Conservation (phyloP, 805 yeast genomes). For the Pichia sporocuriosa region DNA sequence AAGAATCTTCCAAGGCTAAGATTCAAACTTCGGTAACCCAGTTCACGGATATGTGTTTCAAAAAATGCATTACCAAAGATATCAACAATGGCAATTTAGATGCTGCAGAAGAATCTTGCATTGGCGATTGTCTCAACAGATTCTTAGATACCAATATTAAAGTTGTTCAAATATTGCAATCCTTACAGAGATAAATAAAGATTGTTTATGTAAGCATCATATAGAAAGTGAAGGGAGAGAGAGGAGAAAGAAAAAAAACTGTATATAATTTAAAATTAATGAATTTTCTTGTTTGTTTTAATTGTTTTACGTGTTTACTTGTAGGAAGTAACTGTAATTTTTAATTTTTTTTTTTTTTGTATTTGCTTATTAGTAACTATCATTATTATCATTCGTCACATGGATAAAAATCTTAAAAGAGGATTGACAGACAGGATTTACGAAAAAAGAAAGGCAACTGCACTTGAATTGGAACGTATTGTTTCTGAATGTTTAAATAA, state of each 20-base stretch:
- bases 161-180: conserved; percentile 51
- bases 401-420: conserved; percentile 47
- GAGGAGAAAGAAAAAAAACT: too few relatives aligned
- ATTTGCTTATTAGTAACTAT: background rate
- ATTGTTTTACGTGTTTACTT: background rate
- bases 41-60: conserved; percentile 87
- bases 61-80: conserved; percentile 57
- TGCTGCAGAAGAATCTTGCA: conserved; percentile 60
- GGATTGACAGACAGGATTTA: conserved; percentile 69
- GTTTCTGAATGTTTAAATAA: conserved; percentile 62
- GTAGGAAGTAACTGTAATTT: background rate
- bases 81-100: conserved; percentile 37
- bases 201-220: too few relatives aligned
- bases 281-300: background rate
- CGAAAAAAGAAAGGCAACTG: conserved; percentile 73
- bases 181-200: conserved; percentile 16
- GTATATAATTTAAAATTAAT: too few relatives aligned
- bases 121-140: conserved; percentile 75
- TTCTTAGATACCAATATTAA: conserved; percentile 83
- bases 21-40: conserved; percentile 81
- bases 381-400: background rate
- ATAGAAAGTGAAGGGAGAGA: too few relatives aligned
- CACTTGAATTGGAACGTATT: conserved; percentile 68
- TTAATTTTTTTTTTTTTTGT: background rate
- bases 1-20: conserved; percentile 80